These are phyloP conservation scores for Penicillium soppii DNA, from an alignment of 495 filamentous ascomycete genomes.

Conservation along the genomic window DNA sequence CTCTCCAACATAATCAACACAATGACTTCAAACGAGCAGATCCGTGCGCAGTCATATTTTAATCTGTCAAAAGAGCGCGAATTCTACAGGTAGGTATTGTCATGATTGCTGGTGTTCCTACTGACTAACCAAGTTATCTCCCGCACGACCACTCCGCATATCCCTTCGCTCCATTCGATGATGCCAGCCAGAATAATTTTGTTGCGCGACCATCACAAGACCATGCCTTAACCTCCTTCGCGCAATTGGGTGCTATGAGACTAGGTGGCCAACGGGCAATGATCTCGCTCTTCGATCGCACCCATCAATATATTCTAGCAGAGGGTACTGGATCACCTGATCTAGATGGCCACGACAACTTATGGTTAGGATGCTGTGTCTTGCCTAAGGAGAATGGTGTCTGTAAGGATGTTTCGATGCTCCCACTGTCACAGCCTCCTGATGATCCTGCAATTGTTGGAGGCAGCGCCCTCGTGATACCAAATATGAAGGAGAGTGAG, in stretches of 20 bases:
- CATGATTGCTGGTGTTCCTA: too few relatives aligned
- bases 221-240: slow-evolving; percentile 57
- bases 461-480: slow-evolving; percentile 16
- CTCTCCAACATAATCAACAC: too few relatives aligned
- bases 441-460: slow-evolving; percentile 18
- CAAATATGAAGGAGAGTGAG: slow-evolving; percentile 22
- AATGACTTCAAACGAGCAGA: too few relatives aligned
- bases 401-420: slow-evolving; percentile 38
- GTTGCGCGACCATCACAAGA: slow-evolving; percentile 44
- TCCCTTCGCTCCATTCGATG: slow-evolving; percentile 20
- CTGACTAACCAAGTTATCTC: slow-evolving; percentile 9
- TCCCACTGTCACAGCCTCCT: not conserved
- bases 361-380: slow-evolving; percentile 43
- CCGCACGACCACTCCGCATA: slow-evolving; percentile 12
- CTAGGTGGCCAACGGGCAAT: slow-evolving; percentile 51
- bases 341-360: slow-evolving; percentile 27
- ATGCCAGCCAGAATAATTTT: slow-evolving; percentile 10
- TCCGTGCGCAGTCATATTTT: not conserved
- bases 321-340: slow-evolving; percentile 57
- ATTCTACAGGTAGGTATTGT: slow-evolving; percentile 13
- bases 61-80: slow-evolving; percentile 9
- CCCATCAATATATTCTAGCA: slow-evolving; percentile 57
- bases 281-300: slow-evolving; percentile 57
- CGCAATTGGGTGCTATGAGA: slow-evolving; percentile 58
- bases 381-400: slow-evolving; percentile 42